Percentiles rank a stretch among this genome's conserved stretches.
These are phyloP conservation scores for Puccinia triticina DNA, from an alignment of 1,284 basidiomycete genomes.

Conservation along the genomic window DNA sequence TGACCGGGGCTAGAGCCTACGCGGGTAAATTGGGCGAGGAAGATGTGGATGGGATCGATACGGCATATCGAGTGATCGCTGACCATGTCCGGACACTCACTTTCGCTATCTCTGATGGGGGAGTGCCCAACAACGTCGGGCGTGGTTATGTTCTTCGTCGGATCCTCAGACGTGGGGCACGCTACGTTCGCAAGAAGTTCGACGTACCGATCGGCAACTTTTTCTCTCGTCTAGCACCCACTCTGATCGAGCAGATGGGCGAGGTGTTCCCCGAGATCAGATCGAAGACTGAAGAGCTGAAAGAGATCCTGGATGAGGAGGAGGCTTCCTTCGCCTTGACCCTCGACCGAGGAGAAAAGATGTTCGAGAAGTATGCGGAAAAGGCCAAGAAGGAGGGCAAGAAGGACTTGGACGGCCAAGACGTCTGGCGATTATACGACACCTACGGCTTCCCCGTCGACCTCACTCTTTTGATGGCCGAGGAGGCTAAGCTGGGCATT, in stretches of 20 bases:
- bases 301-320: slow-evolving; percentile 95
- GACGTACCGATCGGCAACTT: slow-evolving; percentile 91
- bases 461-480: slow-evolving; percentile 94
- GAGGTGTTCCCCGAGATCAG: slow-evolving; percentile 90
- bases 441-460: slow-evolving; percentile 99
- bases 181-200: slow-evolving; percentile 94
- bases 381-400: slow-evolving; percentile 70
- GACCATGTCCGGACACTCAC: slow-evolving; percentile 51
- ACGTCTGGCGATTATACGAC: slow-evolving; percentile 97
- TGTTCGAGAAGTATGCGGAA: slow-evolving; percentile 87
- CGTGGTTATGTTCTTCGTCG: slow-evolving; percentile 48
- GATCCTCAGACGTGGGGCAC: slow-evolving; percentile 63
- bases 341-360: slow-evolving; percentile 91
- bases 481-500: slow-evolving; percentile 82
- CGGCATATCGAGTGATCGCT: slow-evolving; percentile 50
- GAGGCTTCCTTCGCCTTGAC: slow-evolving; percentile 96
- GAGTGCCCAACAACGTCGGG: slow-evolving; percentile 50
- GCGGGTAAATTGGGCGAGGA: slow-evolving; percentile 46
- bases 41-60: slow-evolving; percentile 50
- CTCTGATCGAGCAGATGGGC: slow-evolving; percentile 85
- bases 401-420: slow-evolving; percentile 79
- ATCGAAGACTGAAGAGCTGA: slow-evolving; percentile 79
- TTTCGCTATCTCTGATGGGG: slow-evolving; percentile 51
- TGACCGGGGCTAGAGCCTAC: slow-evolving; percentile 44
- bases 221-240: slow-evolving; percentile 88